These are phyloP conservation scores for Modicella reniformis DNA, from an alignment of 371 early-diverging fungal genomes.

Conservation along the genomic window DNA sequence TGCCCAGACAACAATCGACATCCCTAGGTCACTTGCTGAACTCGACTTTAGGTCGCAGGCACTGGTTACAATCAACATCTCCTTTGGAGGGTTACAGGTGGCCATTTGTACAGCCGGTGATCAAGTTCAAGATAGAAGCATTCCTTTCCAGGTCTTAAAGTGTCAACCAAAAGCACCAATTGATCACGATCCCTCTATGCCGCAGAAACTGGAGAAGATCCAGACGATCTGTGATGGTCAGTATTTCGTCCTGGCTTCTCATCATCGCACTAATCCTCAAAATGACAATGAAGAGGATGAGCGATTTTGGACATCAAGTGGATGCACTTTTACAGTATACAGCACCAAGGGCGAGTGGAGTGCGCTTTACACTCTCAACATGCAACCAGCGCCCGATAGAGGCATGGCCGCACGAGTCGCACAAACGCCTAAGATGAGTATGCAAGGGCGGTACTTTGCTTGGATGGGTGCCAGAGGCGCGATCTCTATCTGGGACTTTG, in stretches of 20 bases:
- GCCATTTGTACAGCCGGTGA: background rate
- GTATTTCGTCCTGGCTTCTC: background rate
- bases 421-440: background rate
- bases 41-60: background rate
- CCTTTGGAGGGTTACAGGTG: slow-evolving; percentile 3
- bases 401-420: background rate
- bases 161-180: background rate
- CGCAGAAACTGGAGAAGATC: background rate
- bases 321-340: slow-evolving; percentile 13
- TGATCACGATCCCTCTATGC: background rate
- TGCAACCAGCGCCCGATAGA: background rate
- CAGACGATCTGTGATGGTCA: background rate
- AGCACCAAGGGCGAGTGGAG: slow-evolving; percentile 13
- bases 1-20: background rate
- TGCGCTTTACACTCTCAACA: background rate
- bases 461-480: slow-evolving; percentile 10
- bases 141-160: slow-evolving; percentile 3
- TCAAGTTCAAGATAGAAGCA: background rate
- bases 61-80: background rate
- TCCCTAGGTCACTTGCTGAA: background rate
- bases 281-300: slow-evolving; percentile 14
- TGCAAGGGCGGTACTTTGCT: slow-evolving; percentile 28
- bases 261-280: slow-evolving; percentile 4
- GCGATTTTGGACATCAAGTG: slow-evolving; percentile 6
- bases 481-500: slow-evolving; percentile 26